These are phyloP conservation scores for Ustilago crameri DNA, from an alignment of 1,284 basidiomycete genomes.

Conservation along the genomic window DNA sequence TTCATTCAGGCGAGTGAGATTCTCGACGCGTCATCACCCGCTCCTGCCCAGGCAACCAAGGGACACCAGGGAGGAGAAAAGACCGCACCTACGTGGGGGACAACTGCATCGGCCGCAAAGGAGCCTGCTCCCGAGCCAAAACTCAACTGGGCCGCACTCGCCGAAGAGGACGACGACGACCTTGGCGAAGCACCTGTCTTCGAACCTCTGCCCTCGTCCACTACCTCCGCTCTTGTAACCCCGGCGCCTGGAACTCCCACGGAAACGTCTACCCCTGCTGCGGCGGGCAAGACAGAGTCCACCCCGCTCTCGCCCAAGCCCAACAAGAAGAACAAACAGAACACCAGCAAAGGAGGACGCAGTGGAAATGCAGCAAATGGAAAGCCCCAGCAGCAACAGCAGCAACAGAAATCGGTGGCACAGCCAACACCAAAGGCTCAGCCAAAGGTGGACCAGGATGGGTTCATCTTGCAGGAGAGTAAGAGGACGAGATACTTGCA, in stretches of 20 bases:
- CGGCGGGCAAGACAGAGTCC: background rate
- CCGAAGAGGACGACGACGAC: slow-evolving; percentile 48
- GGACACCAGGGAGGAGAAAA: slow-evolving; percentile 29
- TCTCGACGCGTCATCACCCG: slow-evolving; percentile 20
- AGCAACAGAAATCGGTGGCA: background rate
- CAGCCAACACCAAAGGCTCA: slow-evolving; percentile 32
- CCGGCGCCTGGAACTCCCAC: slow-evolving; percentile 25
- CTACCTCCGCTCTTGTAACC: slow-evolving; percentile 34
- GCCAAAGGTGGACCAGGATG: slow-evolving; percentile 50
- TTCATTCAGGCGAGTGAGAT: slow-evolving; percentile 50
- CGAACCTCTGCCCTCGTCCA: slow-evolving; percentile 28
- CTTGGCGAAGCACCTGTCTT: slow-evolving; percentile 45
- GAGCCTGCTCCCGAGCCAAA: slow-evolving; percentile 31
- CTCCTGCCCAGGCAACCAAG: slow-evolving; percentile 15
- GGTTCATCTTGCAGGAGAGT: slow-evolving; percentile 48
- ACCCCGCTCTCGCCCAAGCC: slow-evolving; percentile 24
- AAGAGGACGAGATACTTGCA: slow-evolving; percentile 46
- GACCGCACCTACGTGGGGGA: slow-evolving; percentile 3
- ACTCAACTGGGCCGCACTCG: slow-evolving; percentile 48
- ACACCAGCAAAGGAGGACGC: slow-evolving; percentile 13
- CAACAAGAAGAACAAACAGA: slow-evolving; percentile 29
- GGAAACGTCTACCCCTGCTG: background rate
- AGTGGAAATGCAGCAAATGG: slow-evolving; percentile 11
- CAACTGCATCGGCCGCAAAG: slow-evolving; percentile 21
- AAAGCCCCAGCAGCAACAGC: slow-evolving; percentile 2